These are phyloP conservation scores for Camelina laxa DNA, from an alignment of 345 rosid species.

Conservation along the genomic window DNA sequence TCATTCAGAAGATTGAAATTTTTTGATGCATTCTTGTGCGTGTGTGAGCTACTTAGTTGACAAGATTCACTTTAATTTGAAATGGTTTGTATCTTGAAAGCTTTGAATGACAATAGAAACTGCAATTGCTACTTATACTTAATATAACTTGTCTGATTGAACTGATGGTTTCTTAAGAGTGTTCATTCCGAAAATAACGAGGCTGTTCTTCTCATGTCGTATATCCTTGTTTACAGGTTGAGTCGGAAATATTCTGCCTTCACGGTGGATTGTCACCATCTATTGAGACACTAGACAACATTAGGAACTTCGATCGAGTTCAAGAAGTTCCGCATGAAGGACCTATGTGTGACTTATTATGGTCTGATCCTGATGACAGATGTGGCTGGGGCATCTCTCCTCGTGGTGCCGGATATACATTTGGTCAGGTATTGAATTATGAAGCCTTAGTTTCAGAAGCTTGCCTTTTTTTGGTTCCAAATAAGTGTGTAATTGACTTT, in stretches of 20 bases:
- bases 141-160: background rate
- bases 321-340: slow-evolving; percentile 99
- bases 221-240: slow-evolving; percentile 62
- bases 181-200: slow-evolving; percentile 3
- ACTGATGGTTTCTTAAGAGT: slow-evolving; percentile 20
- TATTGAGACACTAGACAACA: slow-evolving; percentile 93
- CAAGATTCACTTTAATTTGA: slow-evolving; percentile 4
- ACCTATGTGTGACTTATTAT: slow-evolving; percentile 98
- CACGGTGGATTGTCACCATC: slow-evolving; percentile 99
- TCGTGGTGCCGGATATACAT: slow-evolving; percentile 97
- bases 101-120: background rate
- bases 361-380: slow-evolving; percentile 99
- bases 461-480: background rate
- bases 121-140: slow-evolving; percentile 11
- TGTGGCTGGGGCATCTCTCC: slow-evolving; percentile 99
- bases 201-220: slow-evolving; percentile 11
- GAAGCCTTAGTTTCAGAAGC: slow-evolving; percentile 23
- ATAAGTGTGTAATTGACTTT: slow-evolving; percentile 17
- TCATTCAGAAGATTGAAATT: background rate
- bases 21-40: background rate
- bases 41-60: slow-evolving; percentile 4
- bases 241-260: slow-evolving; percentile 97
- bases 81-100: slow-evolving; percentile 5
- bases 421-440: slow-evolving; percentile 74
- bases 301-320: slow-evolving; percentile 91